Evolutionary conservation across 2,329 filamentous ascomycete species (phyloP).

Genomic region (Pyrenochaeta sp.): DNA sequence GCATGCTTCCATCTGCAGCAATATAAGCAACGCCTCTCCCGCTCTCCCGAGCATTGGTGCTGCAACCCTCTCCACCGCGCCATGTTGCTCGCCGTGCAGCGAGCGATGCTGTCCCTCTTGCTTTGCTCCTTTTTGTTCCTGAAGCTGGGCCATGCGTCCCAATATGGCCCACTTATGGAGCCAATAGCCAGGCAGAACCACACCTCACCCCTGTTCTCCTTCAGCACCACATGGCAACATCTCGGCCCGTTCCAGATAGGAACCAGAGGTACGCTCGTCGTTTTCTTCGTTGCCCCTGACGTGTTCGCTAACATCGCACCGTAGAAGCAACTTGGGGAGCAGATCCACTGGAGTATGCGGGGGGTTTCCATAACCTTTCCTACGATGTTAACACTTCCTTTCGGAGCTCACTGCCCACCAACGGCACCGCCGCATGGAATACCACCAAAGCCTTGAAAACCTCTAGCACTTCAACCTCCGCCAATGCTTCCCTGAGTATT

Average conservation of each 20-base stretch:
- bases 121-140: constrained; percentile 12
- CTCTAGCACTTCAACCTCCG: constrained; percentile 28
- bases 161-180: constrained; percentile 26
- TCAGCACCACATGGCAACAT: constrained; percentile 57
- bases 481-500: constrained; percentile 53
- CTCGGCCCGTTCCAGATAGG: constrained; percentile 66
- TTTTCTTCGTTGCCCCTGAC: constrained; percentile 1
- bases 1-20: background rate
- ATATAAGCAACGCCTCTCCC: constrained; percentile 2
- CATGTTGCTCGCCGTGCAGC: constrained; percentile 7
- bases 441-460: constrained; percentile 43
- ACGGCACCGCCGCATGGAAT: constrained; percentile 61
- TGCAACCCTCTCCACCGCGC: too few relatives aligned
- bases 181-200: constrained; percentile 19
- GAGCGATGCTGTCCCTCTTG: constrained; percentile 9
- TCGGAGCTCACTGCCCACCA: constrained; percentile 58
- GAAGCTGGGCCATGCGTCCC: constrained; percentile 22
- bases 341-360: constrained; percentile 62
- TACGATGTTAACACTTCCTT: constrained; percentile 55
- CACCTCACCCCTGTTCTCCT: constrained; percentile 30
- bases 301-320: constrained; percentile 16
- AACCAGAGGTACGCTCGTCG: constrained; percentile 59
- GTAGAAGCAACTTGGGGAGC: constrained; percentile 66
- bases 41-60: constrained; percentile 2
- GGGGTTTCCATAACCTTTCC: constrained; percentile 59